These are phyloP conservation scores for Didymellaceae sp. DNA, from an alignment of 2,329 filamentous ascomycete species.

Conservation along the genomic window DNA sequence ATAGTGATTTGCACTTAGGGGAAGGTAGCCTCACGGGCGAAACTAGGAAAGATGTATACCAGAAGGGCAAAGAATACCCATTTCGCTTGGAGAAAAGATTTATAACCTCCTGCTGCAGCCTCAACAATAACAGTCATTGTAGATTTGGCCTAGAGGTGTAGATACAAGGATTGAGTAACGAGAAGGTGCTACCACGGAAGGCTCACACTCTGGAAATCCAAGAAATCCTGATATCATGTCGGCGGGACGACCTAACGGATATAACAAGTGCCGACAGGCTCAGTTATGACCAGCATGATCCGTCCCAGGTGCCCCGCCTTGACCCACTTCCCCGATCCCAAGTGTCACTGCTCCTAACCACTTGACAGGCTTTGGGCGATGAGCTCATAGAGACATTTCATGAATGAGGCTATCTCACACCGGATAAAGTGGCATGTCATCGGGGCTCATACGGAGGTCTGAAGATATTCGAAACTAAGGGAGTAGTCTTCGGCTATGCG, in stretches of 20 bases:
- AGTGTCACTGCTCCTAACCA: neutral
- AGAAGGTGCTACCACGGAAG: neutral
- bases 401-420: neutral
- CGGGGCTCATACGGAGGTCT: neutral
- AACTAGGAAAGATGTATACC: neutral
- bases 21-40: neutral
- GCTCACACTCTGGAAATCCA: neutral
- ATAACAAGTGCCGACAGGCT: neutral
- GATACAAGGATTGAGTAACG: neutral
- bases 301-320: neutral
- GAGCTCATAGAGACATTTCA: neutral
- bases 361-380: no score
- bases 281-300: neutral
- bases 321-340: neutral
- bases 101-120: neutral
- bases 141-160: neutral
- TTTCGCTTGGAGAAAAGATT: neutral
- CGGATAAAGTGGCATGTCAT: neutral
- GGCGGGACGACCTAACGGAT: neutral
- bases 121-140: neutral
- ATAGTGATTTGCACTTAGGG: neutral
- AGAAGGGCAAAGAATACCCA: neutral
- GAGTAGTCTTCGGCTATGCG: neutral
- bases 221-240: neutral
- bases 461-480: neutral